These are phyloP conservation scores for Trametes hirsuta DNA, from an alignment of 1,284 basidiomycete species.

Conservation along the genomic window DNA sequence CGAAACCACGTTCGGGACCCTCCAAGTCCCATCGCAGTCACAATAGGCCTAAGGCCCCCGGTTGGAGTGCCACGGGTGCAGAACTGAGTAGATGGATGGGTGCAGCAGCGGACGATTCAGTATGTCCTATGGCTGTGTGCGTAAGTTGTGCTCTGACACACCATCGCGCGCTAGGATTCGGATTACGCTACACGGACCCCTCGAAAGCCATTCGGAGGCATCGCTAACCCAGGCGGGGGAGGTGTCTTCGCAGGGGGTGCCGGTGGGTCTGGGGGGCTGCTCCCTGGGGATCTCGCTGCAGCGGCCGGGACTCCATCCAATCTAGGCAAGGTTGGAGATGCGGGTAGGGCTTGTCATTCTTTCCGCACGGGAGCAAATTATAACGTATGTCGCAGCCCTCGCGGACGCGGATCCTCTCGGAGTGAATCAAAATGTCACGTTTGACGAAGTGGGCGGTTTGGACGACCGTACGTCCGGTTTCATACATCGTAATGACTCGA, in stretches of 20 bases:
- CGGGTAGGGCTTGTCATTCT: conserved; percentile 47
- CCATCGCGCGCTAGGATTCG: conserved; percentile 54
- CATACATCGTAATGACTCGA: background rate
- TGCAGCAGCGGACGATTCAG: conserved; percentile 70
- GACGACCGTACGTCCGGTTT: conserved; percentile 77
- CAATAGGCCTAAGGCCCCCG: conserved; percentile 51
- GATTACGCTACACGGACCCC: conserved; percentile 69
- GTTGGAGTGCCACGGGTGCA: conserved; percentile 78
- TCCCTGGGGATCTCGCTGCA: conserved; percentile 63
- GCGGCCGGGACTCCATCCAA: conserved; percentile 77
- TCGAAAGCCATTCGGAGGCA: conserved; percentile 59
- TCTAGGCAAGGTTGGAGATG: conserved; percentile 80
- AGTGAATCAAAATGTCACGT: conserved; percentile 92
- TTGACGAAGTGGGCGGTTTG: conserved; percentile 96
- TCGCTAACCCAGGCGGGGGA: conserved; percentile 35
- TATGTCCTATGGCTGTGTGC: conserved; percentile 36
- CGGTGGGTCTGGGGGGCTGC: conserved; percentile 49
- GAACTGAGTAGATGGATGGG: conserved; percentile 79
- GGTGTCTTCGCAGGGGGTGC: conserved; percentile 59
- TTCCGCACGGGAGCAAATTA: conserved; percentile 18
- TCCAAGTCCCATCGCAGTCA: conserved; percentile 37
- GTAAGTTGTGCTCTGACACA: background rate
- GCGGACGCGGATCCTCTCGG: conserved; percentile 97
- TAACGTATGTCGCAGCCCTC: conserved; percentile 53
- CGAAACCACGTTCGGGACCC: conserved; percentile 34